Percentiles rank a stretch among this genome's conserved stretches.
These are phyloP conservation scores for Hordeum vulgare DNA, from an alignment of 176 grass and related monocot species.

Conservation along the genomic window DNA sequence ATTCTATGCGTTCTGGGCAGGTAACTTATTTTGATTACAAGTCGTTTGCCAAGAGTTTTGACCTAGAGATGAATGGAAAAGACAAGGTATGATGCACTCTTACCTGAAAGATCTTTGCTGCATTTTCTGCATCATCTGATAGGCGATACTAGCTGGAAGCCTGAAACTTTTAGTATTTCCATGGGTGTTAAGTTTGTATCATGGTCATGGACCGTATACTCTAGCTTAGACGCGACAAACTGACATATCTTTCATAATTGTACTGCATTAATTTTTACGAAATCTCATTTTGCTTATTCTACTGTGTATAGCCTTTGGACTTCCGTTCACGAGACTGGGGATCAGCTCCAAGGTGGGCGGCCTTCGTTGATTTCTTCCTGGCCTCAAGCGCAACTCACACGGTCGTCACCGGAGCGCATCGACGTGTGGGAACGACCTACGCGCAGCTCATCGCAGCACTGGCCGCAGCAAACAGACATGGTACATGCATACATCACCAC, in stretches of 20 bases:
- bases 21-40: slow-evolving; percentile 85
- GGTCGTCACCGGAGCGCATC: slow-evolving; percentile 72
- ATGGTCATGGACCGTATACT: background rate
- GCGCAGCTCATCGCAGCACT: slow-evolving; percentile 76
- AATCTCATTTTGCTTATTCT: background rate
- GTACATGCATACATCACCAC: slow-evolving; percentile 25
- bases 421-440: slow-evolving; percentile 70
- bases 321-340: slow-evolving; percentile 85
- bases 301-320: slow-evolving; percentile 22
- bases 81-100: slow-evolving; percentile 43
- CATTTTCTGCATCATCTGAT: background rate
- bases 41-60: slow-evolving; percentile 40
- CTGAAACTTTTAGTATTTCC: background rate
- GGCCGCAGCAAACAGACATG: slow-evolving; percentile 54
- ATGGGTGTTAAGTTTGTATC: background rate
- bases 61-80: slow-evolving; percentile 14
- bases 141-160: background rate
- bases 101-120: background rate
- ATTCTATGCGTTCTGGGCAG: slow-evolving; percentile 30
- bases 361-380: slow-evolving; percentile 89
- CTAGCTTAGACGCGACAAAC: background rate
- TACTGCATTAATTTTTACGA: background rate
- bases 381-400: slow-evolving; percentile 59
- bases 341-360: slow-evolving; percentile 75
- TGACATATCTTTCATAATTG: background rate